Evolutionary conservation across 2,329 filamentous ascomycete species (phyloP).

Genomic region (Aschersonia sp.): DNA sequence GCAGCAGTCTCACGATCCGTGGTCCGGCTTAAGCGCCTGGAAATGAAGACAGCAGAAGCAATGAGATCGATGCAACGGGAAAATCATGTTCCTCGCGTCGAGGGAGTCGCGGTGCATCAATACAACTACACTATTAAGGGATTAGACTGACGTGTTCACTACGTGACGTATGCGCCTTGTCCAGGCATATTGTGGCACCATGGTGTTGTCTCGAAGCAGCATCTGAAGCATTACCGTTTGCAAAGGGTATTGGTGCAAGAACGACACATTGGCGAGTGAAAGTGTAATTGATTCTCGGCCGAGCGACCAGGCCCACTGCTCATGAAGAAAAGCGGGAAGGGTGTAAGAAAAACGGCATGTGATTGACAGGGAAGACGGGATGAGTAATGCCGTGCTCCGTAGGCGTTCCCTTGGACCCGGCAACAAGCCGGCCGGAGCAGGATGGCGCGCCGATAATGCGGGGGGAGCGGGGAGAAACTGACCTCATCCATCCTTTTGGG

Average conservation of each 20-base stretch:
- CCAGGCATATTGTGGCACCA: too few relatives aligned
- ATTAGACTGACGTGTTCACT: too few relatives aligned
- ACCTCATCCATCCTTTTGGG: neutral
- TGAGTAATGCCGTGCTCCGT: neutral
- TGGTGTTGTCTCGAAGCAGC: too few relatives aligned
- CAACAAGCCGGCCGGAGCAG: neutral
- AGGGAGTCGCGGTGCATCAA: too few relatives aligned
- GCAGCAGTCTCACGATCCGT: conserved; percentile 31
- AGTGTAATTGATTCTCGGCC: too few relatives aligned
- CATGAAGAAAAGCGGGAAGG: too few relatives aligned
- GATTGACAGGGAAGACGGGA: neutral
- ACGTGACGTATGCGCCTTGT: too few relatives aligned
- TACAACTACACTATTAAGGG: too few relatives aligned
- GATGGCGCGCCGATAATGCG: neutral
- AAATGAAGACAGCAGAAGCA: conserved; percentile 18
- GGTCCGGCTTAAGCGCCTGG: conserved; percentile 38
- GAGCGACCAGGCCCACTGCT: too few relatives aligned
- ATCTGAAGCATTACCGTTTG: too few relatives aligned
- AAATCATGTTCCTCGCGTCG: neutral
- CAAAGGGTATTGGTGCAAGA: too few relatives aligned
- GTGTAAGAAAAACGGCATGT: neutral
- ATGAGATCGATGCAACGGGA: neutral
- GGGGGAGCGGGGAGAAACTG: neutral
- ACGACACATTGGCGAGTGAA: too few relatives aligned
- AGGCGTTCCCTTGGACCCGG: neutral